These are phyloP conservation scores for Termitomyces sp. DNA, from an alignment of 768 basidiomycete genomes.

Conservation along the genomic window DNA sequence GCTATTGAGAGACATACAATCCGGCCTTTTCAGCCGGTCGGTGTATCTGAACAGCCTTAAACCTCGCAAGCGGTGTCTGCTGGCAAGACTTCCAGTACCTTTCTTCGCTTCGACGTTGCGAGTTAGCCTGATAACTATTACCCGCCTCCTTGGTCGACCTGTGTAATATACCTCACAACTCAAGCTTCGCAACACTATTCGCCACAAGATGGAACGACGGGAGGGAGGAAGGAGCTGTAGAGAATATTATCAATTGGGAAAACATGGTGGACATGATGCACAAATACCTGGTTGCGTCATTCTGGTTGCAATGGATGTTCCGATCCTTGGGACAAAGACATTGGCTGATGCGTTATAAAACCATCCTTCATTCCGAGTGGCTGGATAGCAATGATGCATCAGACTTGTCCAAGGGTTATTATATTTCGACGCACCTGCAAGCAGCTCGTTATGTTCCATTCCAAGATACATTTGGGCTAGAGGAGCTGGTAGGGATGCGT, in stretches of 20 bases:
- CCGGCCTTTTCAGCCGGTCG: constrained; percentile 8
- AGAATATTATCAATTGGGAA: background rate
- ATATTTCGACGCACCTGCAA: constrained; percentile 27
- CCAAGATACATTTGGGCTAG: constrained; percentile 59
- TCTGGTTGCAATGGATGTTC: constrained; percentile 4
- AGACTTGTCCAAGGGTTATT: background rate
- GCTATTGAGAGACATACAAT: constrained; percentile 9
- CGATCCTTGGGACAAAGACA: constrained; percentile 36
- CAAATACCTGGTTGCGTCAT: constrained; percentile 7
- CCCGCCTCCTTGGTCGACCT: constrained; percentile 5
- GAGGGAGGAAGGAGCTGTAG: constrained; percentile 40
- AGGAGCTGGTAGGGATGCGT: constrained; percentile 52
- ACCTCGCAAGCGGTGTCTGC: constrained; percentile 1
- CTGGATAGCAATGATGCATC: constrained; percentile 22
- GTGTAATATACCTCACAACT: constrained; percentile 16
- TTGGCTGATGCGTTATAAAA: constrained; percentile 42
- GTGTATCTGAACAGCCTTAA: constrained; percentile 12
- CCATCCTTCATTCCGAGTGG: constrained; percentile 45
- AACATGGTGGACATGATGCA: background rate
- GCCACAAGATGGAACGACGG: constrained; percentile 47
- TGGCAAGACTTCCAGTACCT: constrained; percentile 13
- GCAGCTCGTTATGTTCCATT: constrained; percentile 33
- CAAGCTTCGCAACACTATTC: constrained; percentile 49
- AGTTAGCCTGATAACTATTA: constrained; percentile 1
- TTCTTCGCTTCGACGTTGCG: constrained; percentile 17